Base-by-base conservation (phyloP, 306 rosid species). In the Herpetospermum pedunculosum region DNA sequence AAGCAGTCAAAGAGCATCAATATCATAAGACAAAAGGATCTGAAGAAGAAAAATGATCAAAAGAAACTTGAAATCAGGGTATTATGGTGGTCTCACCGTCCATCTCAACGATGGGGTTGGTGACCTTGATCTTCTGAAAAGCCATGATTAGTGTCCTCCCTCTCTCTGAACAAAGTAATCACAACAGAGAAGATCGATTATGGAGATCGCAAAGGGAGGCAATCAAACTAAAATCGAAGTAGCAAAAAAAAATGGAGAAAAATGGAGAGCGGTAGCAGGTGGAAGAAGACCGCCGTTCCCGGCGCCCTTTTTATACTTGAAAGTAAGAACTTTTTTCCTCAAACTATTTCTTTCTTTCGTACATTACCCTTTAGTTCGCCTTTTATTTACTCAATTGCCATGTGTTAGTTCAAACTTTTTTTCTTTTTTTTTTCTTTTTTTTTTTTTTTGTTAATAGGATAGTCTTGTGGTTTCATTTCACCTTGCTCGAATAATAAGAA, bases 101-200 rank as follows among this genome's bases (percentile, higher is more conserved):
- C 99, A 94, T 89, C 91, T 94, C 99, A 40, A 91, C 99, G 92
- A 94, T 89, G 88, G 99, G 97, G 72, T 91, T 94, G 69, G 84
- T 80, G 15, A 94, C 99, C 79, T 82, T 89, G 95, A 94, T 94
- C 91, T 91, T 94, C 73, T 94, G 81, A 80, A 87, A 88, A 8
- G 77, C 95, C 99, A 94, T 94, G 75, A 25, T 75, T 63, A 25
- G 38, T 28, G 13, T 8, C 74, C 54, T 48, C 15, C 23, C 58
- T 58, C 47, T 19, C 29, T 58, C 12, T 6, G 29, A 14, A 14
- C 32, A n/a, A 49, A 49, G 11, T 14, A 41, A 23, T 67, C 54
- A 25, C 11, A 11, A 25, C 11, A 11, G 19, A 40, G 73, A 68
- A 40, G 29, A 65, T 19, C 19, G 19, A 38, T 23, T 0, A 12